Base-by-base conservation (phyloP, 179 eudicot species). In the Vitellaria paradoxa region DNA sequence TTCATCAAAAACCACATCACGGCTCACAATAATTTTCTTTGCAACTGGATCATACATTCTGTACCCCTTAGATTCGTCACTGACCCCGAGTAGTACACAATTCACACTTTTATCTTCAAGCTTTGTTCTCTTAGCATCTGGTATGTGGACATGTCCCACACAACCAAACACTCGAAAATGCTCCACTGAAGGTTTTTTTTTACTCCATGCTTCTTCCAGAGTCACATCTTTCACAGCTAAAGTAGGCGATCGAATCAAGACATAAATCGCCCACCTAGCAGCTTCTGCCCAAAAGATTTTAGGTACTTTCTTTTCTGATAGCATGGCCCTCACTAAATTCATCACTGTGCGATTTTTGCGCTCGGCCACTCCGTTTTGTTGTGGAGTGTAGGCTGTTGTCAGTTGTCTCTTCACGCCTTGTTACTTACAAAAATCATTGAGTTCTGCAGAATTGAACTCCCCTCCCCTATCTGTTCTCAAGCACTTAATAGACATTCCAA, bases 261-360 rank as follows among this genome's bases (percentile, higher is more conserved):
- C 47, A 59, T 40, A 66, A 7, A 17, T 53, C 9, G 15, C 42
- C 74, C 74, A 68, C 2, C 57, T 26, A 7, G 26, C 74, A 21
- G 15, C 74, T 21, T 77, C 17, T 5, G 74, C 46, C 74, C 53
- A 68, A 9, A 56, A 68, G 2, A 7, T 21, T 37, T 23, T 63
- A 0, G 66, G 66, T 17, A 63, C 66, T n/a, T 63, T n/a, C 26
- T 63, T 63, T 9, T 63, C 66, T 18, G 9, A 9, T 17, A 63
- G 21, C 21, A 63, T n/a, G 20, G 46, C 21, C 5, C 47, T 4
- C 23, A 73, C 65, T 40, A 73, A 11, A 37, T 77, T 77, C 42
- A 68, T 57, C 24, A 77, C 15, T 18, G 74, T 66, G 40, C 79
- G 15, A 37, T 68, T 77, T 40, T 77, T 67, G 24, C 64, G 30